These are phyloP conservation scores for Erodium moschatum DNA, from an alignment of 441 rosid genomes.

Conservation along the genomic window DNA sequence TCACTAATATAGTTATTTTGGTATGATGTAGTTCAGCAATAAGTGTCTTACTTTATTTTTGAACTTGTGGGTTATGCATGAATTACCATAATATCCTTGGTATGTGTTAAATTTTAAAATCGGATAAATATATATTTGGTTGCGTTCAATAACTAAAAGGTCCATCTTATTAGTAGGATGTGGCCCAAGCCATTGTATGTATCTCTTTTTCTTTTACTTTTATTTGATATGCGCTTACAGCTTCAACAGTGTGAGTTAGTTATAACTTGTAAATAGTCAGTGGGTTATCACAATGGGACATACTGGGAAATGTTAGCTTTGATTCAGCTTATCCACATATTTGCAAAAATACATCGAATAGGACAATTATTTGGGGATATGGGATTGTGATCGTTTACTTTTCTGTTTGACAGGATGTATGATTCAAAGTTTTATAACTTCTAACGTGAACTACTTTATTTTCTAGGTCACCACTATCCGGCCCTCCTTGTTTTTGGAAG, in stretches of 20 bases:
- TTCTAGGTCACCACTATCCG: conserved; percentile 59
- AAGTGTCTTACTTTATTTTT: neutral
- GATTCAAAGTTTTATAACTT: neutral
- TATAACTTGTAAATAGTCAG: conserved; percentile 1
- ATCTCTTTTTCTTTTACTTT: too few species aligned
- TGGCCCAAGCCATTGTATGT: too few species aligned
- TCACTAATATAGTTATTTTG: neutral
- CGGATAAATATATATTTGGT: too few species aligned
- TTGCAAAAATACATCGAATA: neutral
- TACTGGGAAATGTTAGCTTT: neutral
- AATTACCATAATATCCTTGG: neutral
- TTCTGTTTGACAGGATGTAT: neutral
- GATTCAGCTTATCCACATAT: neutral
- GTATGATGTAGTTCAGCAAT: neutral
- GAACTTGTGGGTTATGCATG: neutral
- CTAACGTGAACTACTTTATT: conserved; percentile 14
- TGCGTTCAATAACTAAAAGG: too few species aligned
- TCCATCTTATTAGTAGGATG: too few species aligned
- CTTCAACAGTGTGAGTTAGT: neutral
- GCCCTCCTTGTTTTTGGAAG: conserved; percentile 69
- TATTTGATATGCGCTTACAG: too few species aligned
- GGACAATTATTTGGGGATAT: conserved; percentile 1
- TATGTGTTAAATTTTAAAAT: neutral
- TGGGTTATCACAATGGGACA: neutral
- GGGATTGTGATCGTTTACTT: conserved; percentile 6